Conservation (phyloP, 1,284 basidiomycete genomes). For the Puccinia polysora region DNA sequence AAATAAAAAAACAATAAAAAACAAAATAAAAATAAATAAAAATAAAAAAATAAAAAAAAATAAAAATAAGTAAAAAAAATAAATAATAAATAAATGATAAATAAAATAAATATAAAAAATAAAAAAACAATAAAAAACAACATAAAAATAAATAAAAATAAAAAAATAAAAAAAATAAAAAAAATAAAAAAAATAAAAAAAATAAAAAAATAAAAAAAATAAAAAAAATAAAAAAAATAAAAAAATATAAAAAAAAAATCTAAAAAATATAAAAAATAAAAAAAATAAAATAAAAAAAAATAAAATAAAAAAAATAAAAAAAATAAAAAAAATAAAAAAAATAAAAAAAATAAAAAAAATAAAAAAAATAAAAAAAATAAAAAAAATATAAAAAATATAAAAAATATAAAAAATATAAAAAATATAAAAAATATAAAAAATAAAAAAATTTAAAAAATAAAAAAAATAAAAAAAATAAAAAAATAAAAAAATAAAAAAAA, state of each 20-base stretch:
- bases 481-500: not conserved
- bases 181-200: too few species aligned
- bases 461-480: not conserved
- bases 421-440: not conserved
- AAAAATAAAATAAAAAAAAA: not conserved
- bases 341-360: not conserved
- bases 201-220: too few species aligned
- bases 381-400: not conserved
- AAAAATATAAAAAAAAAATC: too few species aligned
- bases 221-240: not conserved
- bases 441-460: not conserved
- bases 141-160: too few species aligned
- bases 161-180: too few species aligned
- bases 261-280: conserved; percentile 1
- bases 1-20: too few species aligned
- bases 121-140: too few species aligned
- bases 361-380: not conserved
- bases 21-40: too few species aligned
- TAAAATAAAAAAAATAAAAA: not conserved
- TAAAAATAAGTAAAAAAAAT: too few species aligned
- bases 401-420: not conserved
- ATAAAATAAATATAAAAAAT: too few species aligned
- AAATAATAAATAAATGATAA: too few species aligned
- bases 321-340: not conserved
- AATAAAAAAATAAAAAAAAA: too few species aligned